phyloP scores from a whole-genome alignment of 768 basidiomycete species.

The Bullera alba region DNA sequence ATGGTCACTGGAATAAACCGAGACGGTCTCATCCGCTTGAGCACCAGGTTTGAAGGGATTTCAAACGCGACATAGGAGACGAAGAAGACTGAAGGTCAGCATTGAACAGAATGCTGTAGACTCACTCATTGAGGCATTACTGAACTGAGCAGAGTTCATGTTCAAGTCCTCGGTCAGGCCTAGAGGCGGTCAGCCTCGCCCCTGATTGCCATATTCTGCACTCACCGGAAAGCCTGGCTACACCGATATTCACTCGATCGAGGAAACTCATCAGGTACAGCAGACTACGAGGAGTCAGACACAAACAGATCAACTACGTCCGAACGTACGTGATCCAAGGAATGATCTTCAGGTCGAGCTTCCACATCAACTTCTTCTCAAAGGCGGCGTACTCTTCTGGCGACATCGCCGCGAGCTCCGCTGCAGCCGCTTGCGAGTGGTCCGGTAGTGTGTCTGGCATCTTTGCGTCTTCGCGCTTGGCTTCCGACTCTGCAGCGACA shows the following conservation, averaged over 20 bases:
- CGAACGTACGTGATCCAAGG: conserved; percentile 45
- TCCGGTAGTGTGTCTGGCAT: conserved; percentile 16
- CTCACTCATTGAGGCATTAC: conserved; percentile 38
- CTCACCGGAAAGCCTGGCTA: conserved; percentile 36
- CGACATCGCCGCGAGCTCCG: conserved; percentile 27
- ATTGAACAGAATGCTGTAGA: neutral
- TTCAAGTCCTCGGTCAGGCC: conserved; percentile 31
- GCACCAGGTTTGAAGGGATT: conserved; percentile 39
- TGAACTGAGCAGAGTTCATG: conserved; percentile 36
- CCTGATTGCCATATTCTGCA: neutral
- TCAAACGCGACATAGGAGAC: conserved; percentile 43
- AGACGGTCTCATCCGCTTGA: conserved; percentile 39
- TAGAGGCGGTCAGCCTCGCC: neutral
- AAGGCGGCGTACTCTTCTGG: conserved; percentile 31
- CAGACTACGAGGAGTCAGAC: conserved; percentile 27
- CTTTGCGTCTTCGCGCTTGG: too few species aligned
- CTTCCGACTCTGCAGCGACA: too few species aligned
- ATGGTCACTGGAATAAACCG: conserved; percentile 43
- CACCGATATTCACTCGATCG: conserved; percentile 43
- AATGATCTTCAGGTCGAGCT: conserved; percentile 38
- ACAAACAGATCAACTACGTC: neutral
- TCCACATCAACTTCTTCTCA: conserved; percentile 33
- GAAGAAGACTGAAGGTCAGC: conserved; percentile 34
- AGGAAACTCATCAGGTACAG: conserved; percentile 44
- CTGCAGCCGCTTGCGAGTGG: conserved; percentile 20